Conservation (phyloP, 352 stramenopile genomes). For the Vaucheria bursata region DNA sequence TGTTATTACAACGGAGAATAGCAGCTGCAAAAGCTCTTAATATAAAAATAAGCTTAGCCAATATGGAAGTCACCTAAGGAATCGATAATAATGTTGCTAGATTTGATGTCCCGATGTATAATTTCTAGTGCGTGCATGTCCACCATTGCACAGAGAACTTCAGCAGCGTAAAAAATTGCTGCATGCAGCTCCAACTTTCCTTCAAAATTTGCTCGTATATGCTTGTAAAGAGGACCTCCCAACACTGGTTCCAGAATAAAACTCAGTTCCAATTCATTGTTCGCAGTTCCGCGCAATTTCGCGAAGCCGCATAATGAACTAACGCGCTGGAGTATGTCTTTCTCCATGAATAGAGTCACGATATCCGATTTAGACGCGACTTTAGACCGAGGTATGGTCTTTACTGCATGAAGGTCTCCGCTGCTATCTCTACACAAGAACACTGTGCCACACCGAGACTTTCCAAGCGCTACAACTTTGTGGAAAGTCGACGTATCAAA, state of each 20-base stretch:
- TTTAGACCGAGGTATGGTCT: background rate
- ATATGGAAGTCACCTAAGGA: no score
- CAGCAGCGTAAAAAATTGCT: constrained; percentile 74
- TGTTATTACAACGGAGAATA: no score
- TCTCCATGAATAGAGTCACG: background rate
- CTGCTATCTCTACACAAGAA: background rate
- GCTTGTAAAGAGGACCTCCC: constrained; percentile 24
- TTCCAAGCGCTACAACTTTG: background rate
- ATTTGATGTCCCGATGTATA: constrained; percentile 86
- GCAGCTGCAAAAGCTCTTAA: no score
- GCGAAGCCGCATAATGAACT: background rate
- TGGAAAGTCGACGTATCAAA: background rate
- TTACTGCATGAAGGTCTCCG: background rate
- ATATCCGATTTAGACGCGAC: background rate
- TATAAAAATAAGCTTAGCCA: no score
- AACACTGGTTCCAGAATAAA: constrained; percentile 38
- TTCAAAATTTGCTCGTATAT: constrained; percentile 13
- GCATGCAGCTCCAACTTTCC: constrained; percentile 13
- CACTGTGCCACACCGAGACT: background rate
- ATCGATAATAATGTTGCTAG: constrained; percentile 89
- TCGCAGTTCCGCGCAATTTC: background rate
- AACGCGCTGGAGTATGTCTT: background rate
- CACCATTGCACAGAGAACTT: constrained; percentile 92
- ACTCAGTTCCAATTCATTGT: background rate
- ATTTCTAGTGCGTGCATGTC: constrained; percentile 93